Evolutionary conservation across 2,329 filamentous ascomycete species (phyloP), one percentile per base, ranked within the genome.

Genomic region (Clarireedia sp.): DNA sequence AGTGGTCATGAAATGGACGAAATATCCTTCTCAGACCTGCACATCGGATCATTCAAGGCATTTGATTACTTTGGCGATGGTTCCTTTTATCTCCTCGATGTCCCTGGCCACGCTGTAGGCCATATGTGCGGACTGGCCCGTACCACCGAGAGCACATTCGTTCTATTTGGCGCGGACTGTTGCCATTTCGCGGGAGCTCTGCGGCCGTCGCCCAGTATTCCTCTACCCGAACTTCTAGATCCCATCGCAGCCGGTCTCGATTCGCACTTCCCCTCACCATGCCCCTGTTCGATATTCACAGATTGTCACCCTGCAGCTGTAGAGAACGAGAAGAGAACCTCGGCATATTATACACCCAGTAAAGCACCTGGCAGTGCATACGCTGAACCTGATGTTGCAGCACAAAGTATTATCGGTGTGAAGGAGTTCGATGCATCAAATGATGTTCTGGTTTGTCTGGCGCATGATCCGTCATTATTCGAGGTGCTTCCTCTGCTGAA

Each of bases 61-160:
- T 66, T 70, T 24, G 79, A 83, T 62, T 81, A 74, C 62, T 82
- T 81, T 54, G 73, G 74, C 3, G 79, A 83, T 62, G 79, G 78
- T 0, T 74, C 69, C 21, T 79, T 83, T 59, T 81, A 80, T 62
- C 68, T 83, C 1, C 61, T 76, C 0, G 71, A 76, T 56, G 69
- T 61, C 2, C 73, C 72, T 0, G 72, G 72, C 1, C 73, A 75
- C 57, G 66, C 70, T 3, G 57, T 72, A 1, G 73, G 72, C 0
- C 74, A 76, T 55, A 64, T 76, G 0, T 73, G 68, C 43, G 74
- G 66, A 1, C 60, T 77, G 6, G 74, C 72, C 1, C 63, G 74
- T 8, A 72, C 70, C 0, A 73, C 68, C 0, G 51, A 55, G 0
- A 50, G 51, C 26, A 72, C 72, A 0, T 75, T 74, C 55, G 55